Base-by-base conservation (phyloP, 2,329 filamentous ascomycete genomes). In the Trichoderma koningii region DNA sequence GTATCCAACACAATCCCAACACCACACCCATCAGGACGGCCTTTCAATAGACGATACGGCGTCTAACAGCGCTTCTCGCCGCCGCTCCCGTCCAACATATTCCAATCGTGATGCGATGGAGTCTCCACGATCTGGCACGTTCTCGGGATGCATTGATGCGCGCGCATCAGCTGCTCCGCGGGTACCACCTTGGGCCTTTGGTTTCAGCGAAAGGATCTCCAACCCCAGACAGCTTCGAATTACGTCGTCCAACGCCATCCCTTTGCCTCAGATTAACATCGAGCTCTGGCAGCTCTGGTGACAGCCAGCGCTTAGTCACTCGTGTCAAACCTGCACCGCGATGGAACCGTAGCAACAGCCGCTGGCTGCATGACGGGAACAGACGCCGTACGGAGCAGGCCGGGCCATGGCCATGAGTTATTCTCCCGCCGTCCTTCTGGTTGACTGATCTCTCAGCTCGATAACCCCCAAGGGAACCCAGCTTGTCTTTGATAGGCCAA, bases 271-370 rank as follows among this genome's bases (percentile, higher is more conserved):
- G 23, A 47, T 3, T 45, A n/a, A 44, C 28, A 30, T 64, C n/a
- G 53, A 44, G 44, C n/a, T 41, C 47, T 45, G 55, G 38, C 53
- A 64, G 34, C 30, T 41, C 47, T 45, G 55, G 38, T 45, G 59
- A 38, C 21, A 51, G 21, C 52, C 44, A 51, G 62, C 53, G 62
- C 62, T 64, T 64, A 62, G 59, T 62, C 59, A 57, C 61, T 62
- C 10, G 21, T 41, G 28, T 47, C 60, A 56, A 56, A 50, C 52
- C 30, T 45, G 51, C 44, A 41, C 47, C 48, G 26, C 60, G 38
- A 55, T 55, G 60, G 60, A 63, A 47, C 60, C 60, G 60, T 55
- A 45, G 60, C 60, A 63, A 55, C 60, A 63, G 51, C 50, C 60
- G 60, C 60, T 60, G 63, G 59, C 60, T 55, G 48, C 63, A 59